Evolutionary conservation across 768 basidiomycete species (phyloP), one percentile per base, ranked within the genome.

Genomic region (Rhodotorula graminis): DNA sequence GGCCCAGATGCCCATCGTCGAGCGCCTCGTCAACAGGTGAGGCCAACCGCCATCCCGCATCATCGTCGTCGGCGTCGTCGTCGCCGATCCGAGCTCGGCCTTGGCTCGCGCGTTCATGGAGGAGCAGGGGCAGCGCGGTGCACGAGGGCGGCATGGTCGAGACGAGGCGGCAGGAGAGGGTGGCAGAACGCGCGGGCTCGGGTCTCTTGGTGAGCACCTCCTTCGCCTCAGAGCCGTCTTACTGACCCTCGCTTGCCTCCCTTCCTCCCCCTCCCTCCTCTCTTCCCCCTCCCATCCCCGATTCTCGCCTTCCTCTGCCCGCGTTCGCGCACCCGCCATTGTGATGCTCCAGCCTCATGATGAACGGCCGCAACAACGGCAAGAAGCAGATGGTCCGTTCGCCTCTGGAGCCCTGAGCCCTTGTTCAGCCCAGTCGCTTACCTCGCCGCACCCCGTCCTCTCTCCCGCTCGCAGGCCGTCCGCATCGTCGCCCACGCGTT

Each of bases 331-430:
- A 52, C 50, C 50, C 12, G 50, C 23, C 50, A 52, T 52, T 25
- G 50, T 52, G 50, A 52, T 52, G 50, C 53, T 29, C n/a, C 77
- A 95, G 93, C 83, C 84, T 99, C 82, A 99, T 99, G 96, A 99
- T 99, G 96, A 96, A 98, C 85, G 96, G 96, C 73, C 93, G 96
- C 84, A 99, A 98, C 89, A 98, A 94, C 85, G 96, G 96, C 81
- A 97, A 98, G 87, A 98, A 98, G 85, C 89, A 98, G 82, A 84
- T 99, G 83, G 64, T 65, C 15, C 63, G 64, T 31, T 47, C 46
- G 11, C 46, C 44, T 46, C 60, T 37, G 33, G 57, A 58, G 57
- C 57, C 33, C 31, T 23, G 15, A 16, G 33, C 57, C 21, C 1
- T 19, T 9, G 55, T 16, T 12, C 16, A 33, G 29, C 55, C 55